A percentile compares a stretch with the other conserved stretches of the same genome.
Conservation (phyloP, 495 filamentous ascomycete genomes). For the Penicillium nucicola region DNA sequence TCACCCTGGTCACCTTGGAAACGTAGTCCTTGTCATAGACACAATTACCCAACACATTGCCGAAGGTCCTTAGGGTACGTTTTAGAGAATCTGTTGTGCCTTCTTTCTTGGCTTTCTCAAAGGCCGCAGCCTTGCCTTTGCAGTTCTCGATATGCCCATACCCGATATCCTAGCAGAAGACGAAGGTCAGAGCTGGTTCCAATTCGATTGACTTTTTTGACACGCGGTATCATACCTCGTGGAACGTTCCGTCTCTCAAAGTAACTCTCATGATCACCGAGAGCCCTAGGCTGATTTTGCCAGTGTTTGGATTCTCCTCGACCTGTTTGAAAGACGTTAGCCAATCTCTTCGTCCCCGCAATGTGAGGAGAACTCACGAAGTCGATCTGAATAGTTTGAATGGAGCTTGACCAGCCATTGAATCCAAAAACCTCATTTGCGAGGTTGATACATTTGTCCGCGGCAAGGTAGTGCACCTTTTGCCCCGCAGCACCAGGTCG, state of each 20-base stretch:
- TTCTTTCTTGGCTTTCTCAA: constrained; percentile 98
- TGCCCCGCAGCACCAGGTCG: constrained; percentile 75
- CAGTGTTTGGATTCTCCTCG: constrained; percentile 56
- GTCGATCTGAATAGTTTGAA: constrained; percentile 86
- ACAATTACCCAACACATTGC: constrained; percentile 95
- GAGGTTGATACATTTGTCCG: constrained; percentile 91
- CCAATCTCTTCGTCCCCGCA: too few relatives aligned
- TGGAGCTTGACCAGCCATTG: constrained; percentile 93
- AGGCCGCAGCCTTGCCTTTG: constrained; percentile 89
- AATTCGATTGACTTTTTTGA: background rate
- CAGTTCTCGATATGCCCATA: constrained; percentile 95
- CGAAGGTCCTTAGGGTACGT: constrained; percentile 84
- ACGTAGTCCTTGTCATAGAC: constrained; percentile 96
- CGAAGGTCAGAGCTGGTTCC: background rate
- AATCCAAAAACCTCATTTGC: constrained; percentile 99
- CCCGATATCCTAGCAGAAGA: constrained; percentile 67
- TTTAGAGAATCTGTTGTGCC: constrained; percentile 94
- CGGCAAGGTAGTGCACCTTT: constrained; percentile 86
- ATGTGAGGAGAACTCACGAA: constrained; percentile 55
- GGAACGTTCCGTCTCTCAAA: constrained; percentile 85
- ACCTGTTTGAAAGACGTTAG: constrained; percentile 44
- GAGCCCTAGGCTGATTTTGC: constrained; percentile 76
- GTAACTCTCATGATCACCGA: constrained; percentile 88
- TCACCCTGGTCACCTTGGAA: constrained; percentile 77
- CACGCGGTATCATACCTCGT: constrained; percentile 56